These are phyloP conservation scores for Tolypocladium cylindrosporum DNA, from an alignment of 2,329 filamentous ascomycete species.

Conservation along the genomic window DNA sequence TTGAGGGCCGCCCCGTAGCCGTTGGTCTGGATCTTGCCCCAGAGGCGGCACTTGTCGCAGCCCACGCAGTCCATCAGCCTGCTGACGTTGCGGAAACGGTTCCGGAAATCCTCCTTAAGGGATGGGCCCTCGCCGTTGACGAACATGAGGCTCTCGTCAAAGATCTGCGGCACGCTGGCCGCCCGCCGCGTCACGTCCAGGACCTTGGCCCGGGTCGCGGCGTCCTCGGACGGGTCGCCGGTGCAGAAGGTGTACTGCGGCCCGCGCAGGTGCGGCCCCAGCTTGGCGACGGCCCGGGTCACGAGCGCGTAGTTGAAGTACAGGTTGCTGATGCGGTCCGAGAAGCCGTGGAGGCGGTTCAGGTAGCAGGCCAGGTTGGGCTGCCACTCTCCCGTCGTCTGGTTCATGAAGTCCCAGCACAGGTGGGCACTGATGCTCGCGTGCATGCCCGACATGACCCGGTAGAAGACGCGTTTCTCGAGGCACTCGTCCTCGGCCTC, in stretches of 20 bases:
- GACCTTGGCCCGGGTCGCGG: slow-evolving; percentile 70
- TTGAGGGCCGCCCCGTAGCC: slow-evolving; percentile 94
- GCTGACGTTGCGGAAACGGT: slow-evolving; percentile 93
- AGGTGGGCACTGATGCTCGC: slow-evolving; percentile 93
- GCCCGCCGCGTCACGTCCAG: slow-evolving; percentile 64
- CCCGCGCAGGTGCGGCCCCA: slow-evolving; percentile 64
- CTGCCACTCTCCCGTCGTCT: slow-evolving; percentile 86
- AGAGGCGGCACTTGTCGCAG: slow-evolving; percentile 95
- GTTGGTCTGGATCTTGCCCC: slow-evolving; percentile 93
- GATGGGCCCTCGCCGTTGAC: slow-evolving; percentile 63
- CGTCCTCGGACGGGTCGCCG: slow-evolving; percentile 71
- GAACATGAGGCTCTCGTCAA: slow-evolving; percentile 95
- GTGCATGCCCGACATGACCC: slow-evolving; percentile 94
- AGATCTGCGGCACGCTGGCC: slow-evolving; percentile 65
- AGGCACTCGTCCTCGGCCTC: slow-evolving; percentile 86
- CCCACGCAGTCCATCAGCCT: slow-evolving; percentile 97
- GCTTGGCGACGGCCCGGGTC: slow-evolving; percentile 81
- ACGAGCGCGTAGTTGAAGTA: slow-evolving; percentile 99
- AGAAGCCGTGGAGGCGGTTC: slow-evolving; percentile 69
- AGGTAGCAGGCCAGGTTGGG: slow-evolving; percentile 88
- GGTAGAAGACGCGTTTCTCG: slow-evolving; percentile 97
- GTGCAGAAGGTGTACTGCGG: slow-evolving; percentile 81
- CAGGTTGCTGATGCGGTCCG: slow-evolving; percentile 89
- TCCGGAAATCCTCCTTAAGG: slow-evolving; percentile 93
- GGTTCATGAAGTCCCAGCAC: slow-evolving; percentile 93